Percentiles rank a stretch among this genome's conserved stretches.
Conservation (phyloP, 2,329 filamentous ascomycete genomes). For the Sclerotinia minor region DNA sequence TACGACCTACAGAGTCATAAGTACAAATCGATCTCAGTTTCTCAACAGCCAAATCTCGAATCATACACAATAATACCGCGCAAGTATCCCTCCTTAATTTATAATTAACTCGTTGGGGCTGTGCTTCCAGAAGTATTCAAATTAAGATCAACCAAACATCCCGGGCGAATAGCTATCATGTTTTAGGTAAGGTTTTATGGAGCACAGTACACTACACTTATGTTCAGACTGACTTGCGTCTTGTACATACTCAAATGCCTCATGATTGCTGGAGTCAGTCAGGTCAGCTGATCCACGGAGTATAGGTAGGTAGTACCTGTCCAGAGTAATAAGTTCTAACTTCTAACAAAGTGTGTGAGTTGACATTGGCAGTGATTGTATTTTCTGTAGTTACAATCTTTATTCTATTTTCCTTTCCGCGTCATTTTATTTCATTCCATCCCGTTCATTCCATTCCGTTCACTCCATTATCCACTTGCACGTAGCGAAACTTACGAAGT, state of each 20-base stretch:
- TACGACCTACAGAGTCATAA: not conserved
- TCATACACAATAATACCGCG: not conserved
- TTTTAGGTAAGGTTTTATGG: not conserved
- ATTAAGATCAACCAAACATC: constrained; percentile 16
- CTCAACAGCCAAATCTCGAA: too few relatives aligned
- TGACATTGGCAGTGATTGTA: not conserved
- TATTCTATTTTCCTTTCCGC: too few relatives aligned
- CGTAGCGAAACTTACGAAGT: not conserved
- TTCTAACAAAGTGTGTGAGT: not conserved
- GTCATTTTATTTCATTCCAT: not conserved
- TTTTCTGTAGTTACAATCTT: too few relatives aligned
- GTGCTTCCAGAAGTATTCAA: constrained; percentile 13
- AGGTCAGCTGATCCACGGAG: not conserved
- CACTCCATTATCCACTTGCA: not conserved
- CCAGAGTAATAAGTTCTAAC: too few relatives aligned
- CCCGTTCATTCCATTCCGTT: not conserved
- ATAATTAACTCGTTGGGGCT: not conserved
- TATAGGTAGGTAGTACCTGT: too few relatives aligned
- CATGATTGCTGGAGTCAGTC: not conserved
- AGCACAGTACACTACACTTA: too few relatives aligned
- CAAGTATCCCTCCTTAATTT: constrained; percentile 10
- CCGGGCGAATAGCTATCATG: not conserved
- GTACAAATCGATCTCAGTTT: not conserved
- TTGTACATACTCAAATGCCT: not conserved
- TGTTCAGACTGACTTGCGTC: not conserved